These are phyloP conservation scores for Exophiala mesophila DNA, from an alignment of 2,329 filamentous ascomycete species.

Conservation along the genomic window DNA sequence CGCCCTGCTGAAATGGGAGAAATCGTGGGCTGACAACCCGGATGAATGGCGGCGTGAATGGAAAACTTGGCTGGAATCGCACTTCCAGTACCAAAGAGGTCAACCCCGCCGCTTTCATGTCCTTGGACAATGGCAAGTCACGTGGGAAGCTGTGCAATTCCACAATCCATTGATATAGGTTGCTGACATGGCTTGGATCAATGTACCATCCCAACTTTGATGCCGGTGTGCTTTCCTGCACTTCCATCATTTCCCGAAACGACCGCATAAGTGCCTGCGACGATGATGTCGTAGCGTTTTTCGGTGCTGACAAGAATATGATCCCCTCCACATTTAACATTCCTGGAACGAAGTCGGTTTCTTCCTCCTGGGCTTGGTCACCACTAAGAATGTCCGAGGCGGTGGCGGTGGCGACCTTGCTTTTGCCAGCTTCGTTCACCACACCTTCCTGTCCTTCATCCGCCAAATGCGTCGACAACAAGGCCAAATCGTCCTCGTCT, in stretches of 20 bases:
- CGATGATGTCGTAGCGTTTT: constrained; percentile 58
- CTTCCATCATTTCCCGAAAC: constrained; percentile 57
- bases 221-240: constrained; percentile 57
- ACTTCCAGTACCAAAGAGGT: constrained; percentile 74
- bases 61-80: constrained; percentile 71
- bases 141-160: constrained; percentile 78
- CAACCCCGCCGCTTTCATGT: constrained; percentile 61
- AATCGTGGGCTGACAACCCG: constrained; percentile 78
- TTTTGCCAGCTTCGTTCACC: constrained; percentile 2
- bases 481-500: constrained; percentile 41
- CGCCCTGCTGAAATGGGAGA: constrained; percentile 63
- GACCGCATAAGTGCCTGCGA: constrained; percentile 61
- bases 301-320: constrained; percentile 60
- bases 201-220: constrained; percentile 80
- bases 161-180: constrained; percentile 87
- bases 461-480: constrained; percentile 31
- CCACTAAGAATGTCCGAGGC: constrained; percentile 5
- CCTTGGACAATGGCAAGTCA: constrained; percentile 62
- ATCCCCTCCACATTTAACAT: constrained; percentile 58
- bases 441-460: not conserved
- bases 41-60: constrained; percentile 76
- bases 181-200: constrained; percentile 59
- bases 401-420: not conserved
- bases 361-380: constrained; percentile 1
- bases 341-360: constrained; percentile 63